Evolutionary conservation across 2,329 filamentous ascomycete species (phyloP), one percentile per base, ranked within the genome.

Genomic region (Monosporascus ibericus): DNA sequence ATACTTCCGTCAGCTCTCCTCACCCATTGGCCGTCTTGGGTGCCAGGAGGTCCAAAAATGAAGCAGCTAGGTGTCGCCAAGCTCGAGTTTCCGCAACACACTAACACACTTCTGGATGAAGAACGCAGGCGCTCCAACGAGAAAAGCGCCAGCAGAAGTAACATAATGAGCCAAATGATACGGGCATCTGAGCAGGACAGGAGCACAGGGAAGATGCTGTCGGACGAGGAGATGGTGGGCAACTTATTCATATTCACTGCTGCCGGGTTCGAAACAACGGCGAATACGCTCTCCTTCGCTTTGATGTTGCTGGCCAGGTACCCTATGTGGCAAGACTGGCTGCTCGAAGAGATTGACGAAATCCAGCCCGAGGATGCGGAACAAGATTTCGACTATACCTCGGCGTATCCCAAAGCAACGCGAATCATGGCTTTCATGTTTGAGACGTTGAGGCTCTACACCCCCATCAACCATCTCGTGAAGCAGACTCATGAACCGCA

Each of bases 281-380:
- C 76, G 2, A 77, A 76, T 49, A 76, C 75, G 0, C 67, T 81
- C 46, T 68, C 72, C 1, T 82, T 75, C 55, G 72, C 75, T 3
- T 58, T 80, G n/a, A 68, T 70, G 1, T 61, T 78, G 5, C 66
- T 81, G 0, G 71, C 75, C 1, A 61, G 69, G 1, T 65, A 77
- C 52, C 75, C 76, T 0, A 60, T 75, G 49, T 74, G 73, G 65
- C 79, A 82, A 61, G 69, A 71, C 3, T 81, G 79, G 77, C 59
- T 82, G 3, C 63, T 65, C 8, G 75, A 76, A 50, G 80, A 82
- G 57, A 65, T 80, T 37, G 64, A 72, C 46, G 46, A 58, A 2
- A 61, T 78, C 6, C 30, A 73, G 5, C 55, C 57, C 2, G 48
- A 60, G 5, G 51, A 55, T 6, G 58, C 63, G 3, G 48, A 54